Conservation (phyloP, 306 rosid species). For the Erythrophleum fordii region DNA sequence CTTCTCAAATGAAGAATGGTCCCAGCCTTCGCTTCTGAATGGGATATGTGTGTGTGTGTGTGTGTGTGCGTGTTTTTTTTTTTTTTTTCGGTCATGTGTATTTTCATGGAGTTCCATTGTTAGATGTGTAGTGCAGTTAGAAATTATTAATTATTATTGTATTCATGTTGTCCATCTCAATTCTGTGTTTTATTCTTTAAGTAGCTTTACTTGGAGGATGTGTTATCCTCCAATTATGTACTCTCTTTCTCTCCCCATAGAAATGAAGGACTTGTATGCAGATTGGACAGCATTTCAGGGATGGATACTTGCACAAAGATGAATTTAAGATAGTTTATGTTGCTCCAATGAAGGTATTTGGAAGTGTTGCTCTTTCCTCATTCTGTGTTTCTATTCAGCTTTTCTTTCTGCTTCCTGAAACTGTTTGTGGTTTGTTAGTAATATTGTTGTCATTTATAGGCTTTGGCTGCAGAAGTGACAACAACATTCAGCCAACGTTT, state of each 20-base stretch:
- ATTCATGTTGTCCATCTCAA: conserved; percentile 12
- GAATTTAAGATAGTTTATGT: conserved; percentile 97
- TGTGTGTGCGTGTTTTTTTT: no score
- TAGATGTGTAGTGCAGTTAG: conserved; percentile 1
- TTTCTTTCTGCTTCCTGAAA: conserved; percentile 29
- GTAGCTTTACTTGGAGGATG: conserved; percentile 6
- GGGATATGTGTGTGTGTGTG: background rate
- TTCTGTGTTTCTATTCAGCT: conserved; percentile 14
- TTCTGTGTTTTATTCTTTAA: conserved; percentile 21
- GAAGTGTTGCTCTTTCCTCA: conserved; percentile 31
- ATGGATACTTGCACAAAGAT: conserved; percentile 90
- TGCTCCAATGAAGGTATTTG: conserved; percentile 95
- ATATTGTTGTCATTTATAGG: conserved; percentile 59
- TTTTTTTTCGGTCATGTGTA: background rate
- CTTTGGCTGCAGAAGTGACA: conserved; percentile 98
- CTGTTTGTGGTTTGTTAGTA: conserved; percentile 25
- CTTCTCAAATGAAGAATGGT: background rate
- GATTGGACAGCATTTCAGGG: conserved; percentile 97
- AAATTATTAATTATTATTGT: conserved; percentile 8
- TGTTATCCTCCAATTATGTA: conserved; percentile 6
- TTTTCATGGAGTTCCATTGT: conserved; percentile 23
- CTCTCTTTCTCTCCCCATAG: conserved; percentile 4
- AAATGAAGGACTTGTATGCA: conserved; percentile 50
- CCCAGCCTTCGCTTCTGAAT: background rate
- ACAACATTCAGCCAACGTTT: conserved; percentile 91